Evolutionary conservation across 2,329 filamentous ascomycete species (phyloP), one percentile per base, ranked within the genome.

Genomic region (Ceratocystis eucalypticola): DNA sequence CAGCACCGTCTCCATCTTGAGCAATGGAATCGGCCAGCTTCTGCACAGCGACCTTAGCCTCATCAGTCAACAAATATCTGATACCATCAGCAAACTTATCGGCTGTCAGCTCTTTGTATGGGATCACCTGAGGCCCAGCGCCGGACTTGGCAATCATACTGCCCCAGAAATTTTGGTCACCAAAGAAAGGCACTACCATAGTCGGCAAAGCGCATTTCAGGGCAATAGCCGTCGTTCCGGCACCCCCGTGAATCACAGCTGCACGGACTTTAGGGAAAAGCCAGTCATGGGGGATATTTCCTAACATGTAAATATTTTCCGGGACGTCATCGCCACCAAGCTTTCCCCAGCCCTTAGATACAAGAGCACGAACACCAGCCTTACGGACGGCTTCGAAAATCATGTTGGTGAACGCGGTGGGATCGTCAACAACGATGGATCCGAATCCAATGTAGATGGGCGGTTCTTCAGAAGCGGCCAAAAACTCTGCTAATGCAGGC

Each of bases 81-180:
- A 91, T 91, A 0, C 86, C 87, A n/a, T 88, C 84, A 0, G 84
- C 84, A 1, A 91, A 75, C 55, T 81, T 83, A 67, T 89, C 84
- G 0, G 79, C 80, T 1, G 79, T 84, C 1, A 91, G 74, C 8
- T 80, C 75, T 74, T 89, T 89, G 75, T 89, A 88, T 0, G 87
- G 87, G 7, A 89, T 80, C 1, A 86, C 82, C 53, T 81, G 76
- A 0, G 87, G 85, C 0, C 88, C 88, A 0, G 86, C 87, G 30
- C 82, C 81, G 1, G 84, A 80, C 44, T 79, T 82, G 3, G 79
- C 80, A 0, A 91, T 80, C 83, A 88, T 88, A 20, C 79, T 78
- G 1, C 88, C 88, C 88, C 88, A 91, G 72, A 91, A 91, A 62
- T 86, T 82, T 73, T 91, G 88, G 71, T 91, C 88, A 2, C 88